These are phyloP conservation scores for Sporothrix variecibatus DNA, from an alignment of 2,329 filamentous ascomycete genomes.

Conservation along the genomic window DNA sequence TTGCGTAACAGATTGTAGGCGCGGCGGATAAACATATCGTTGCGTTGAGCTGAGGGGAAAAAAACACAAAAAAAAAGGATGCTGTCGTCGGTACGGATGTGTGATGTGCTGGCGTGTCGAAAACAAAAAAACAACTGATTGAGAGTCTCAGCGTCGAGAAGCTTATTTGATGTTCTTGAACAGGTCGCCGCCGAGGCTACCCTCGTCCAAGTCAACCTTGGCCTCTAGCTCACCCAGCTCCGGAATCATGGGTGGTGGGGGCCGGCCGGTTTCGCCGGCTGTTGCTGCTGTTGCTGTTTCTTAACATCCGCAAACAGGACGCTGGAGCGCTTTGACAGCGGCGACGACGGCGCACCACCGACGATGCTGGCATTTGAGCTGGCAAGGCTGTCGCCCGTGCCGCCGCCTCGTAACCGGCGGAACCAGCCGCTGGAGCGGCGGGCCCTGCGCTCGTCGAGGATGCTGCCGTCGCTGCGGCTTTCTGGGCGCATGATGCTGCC, in stretches of 20 bases:
- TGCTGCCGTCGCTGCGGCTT: slow-evolving; percentile 53
- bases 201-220: slow-evolving; percentile 49
- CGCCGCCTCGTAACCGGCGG: slow-evolving; percentile 50
- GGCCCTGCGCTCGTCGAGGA: slow-evolving; percentile 55
- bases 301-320: slow-evolving; percentile 44
- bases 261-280: slow-evolving; percentile 42
- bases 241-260: slow-evolving; percentile 62
- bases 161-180: slow-evolving; percentile 57
- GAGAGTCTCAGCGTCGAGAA: not conserved
- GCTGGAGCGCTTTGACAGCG: slow-evolving; percentile 45
- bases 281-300: slow-evolving; percentile 30
- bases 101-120: not conserved
- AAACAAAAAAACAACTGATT: not conserved
- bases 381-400: slow-evolving; percentile 27
- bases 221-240: slow-evolving; percentile 57
- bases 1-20: not conserved
- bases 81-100: not conserved
- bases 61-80: no score
- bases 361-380: slow-evolving; percentile 26
- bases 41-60: not conserved
- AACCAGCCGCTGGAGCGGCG: slow-evolving; percentile 63
- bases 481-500: slow-evolving; percentile 46
- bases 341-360: slow-evolving; percentile 31
- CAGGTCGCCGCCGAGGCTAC: slow-evolving; percentile 53
- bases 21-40: not conserved